Evolutionary conservation across 1,284 basidiomycete species (phyloP), one percentile per base, ranked within the genome.

Genomic region (Earliella scabrosa): DNA sequence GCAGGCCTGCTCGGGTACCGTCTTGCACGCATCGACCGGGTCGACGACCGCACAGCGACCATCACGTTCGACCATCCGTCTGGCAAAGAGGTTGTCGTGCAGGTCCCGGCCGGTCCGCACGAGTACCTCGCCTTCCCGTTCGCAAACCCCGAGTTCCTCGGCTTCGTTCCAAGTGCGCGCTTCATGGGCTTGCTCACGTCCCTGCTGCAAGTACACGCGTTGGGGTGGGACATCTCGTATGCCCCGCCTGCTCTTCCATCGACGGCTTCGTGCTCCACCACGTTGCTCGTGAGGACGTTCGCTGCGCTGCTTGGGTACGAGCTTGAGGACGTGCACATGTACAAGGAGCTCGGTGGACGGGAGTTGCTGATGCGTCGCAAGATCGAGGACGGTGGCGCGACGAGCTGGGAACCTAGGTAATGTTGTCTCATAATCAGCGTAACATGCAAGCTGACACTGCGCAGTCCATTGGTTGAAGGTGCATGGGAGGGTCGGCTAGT

Each of bases 341-440:
- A 86, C 67, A 88, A 86, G 68, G 85, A 88, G 60, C 69, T 87
- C 3, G 83, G 85, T n/a, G 86, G 86, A 3, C 67, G 86, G 16
- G 86, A 87, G 70, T 66, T 88, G 16, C 63, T 86, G 18, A 86
- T 87, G 85, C 72, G 85, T 32, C 67, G 85, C 35, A 77, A 75
- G 63, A 80, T 87, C 44, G 66, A 66, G 40, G 66, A 68, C 16
- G 70, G 66, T 4, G 84, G 83, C 16, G 80, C 82, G 10, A 87
- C 85, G 3, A 76, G 72, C 40, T 87, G 85, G 85, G 82, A 85
- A 64, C 81, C 85, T 1, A 86, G 84, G 83, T 83, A 13, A 29
- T 60, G 26, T 23, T 23, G 2, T n/a, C 18, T 46, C 50, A 2
- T 10, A n/a, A n/a, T 13, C 16, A 31, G 34, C 32, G 50, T 32